Evolutionary conservation across 129 eudicot genomes (phyloP).

Genomic region (Helichrysum umbraculigerum): DNA sequence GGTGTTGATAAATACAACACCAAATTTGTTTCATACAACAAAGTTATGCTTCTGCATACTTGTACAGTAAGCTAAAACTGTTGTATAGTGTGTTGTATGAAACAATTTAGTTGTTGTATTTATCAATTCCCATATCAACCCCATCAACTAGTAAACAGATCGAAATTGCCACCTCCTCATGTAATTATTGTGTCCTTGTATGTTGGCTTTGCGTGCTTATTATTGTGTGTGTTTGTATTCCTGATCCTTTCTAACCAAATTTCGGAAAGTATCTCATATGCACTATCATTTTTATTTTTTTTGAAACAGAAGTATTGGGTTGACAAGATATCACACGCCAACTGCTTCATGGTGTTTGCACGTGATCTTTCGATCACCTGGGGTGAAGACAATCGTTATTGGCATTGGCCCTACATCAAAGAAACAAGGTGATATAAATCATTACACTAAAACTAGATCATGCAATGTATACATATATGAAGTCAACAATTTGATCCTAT

Average conservation of each 20-base stretch:
- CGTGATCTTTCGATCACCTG: conserved; percentile 63
- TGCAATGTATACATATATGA: too few relatives aligned
- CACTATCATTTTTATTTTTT: conserved; percentile 1
- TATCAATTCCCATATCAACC: background rate
- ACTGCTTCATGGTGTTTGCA: conserved; percentile 75
- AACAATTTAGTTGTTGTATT: too few relatives aligned
- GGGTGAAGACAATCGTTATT: conserved; percentile 60
- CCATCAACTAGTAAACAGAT: background rate
- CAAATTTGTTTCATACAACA: too few relatives aligned
- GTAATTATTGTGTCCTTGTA: background rate
- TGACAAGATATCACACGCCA: conserved; percentile 49
- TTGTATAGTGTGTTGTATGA: too few relatives aligned
- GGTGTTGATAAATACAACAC: too few relatives aligned
- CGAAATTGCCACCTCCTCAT: background rate
- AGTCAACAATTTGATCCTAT: too few relatives aligned
- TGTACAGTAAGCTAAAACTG: too few relatives aligned
- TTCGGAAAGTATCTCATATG: background rate
- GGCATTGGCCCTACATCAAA: conserved; percentile 64
- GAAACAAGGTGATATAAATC: conserved; percentile 55
- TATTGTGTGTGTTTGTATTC: background rate
- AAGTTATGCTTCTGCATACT: too few relatives aligned
- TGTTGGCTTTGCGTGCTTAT: background rate
- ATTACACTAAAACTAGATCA: background rate
- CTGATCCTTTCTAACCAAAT: background rate
- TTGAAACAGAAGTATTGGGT: conserved; percentile 66